Evolutionary conservation across 768 basidiomycete species (phyloP).

Genomic region (Trametes cingulata): DNA sequence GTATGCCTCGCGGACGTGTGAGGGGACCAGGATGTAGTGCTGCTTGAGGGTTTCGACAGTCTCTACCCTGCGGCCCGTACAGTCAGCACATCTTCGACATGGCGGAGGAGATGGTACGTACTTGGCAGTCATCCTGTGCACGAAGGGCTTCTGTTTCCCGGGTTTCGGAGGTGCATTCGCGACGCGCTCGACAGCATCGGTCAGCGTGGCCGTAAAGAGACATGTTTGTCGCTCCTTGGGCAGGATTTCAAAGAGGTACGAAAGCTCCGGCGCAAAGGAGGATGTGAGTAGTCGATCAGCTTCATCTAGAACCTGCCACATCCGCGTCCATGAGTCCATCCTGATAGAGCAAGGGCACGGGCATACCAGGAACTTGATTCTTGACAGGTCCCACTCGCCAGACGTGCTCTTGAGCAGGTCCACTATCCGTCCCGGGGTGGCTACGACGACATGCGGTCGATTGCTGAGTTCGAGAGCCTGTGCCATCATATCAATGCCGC

Average conservation of each 20-base stretch:
- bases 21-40: constrained; percentile 88
- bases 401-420: constrained; percentile 82
- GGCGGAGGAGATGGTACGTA: constrained; percentile 31
- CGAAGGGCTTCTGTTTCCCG: constrained; percentile 86
- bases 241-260: constrained; percentile 71
- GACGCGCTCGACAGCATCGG: constrained; percentile 78
- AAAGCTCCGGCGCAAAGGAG: constrained; percentile 86
- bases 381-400: constrained; percentile 79
- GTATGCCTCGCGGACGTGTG: constrained; percentile 91
- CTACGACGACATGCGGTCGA: constrained; percentile 91
- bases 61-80: constrained; percentile 58
- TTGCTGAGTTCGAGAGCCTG: constrained; percentile 86
- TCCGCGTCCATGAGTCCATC: background rate
- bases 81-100: constrained; percentile 9
- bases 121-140: constrained; percentile 77
- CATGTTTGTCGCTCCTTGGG: constrained; percentile 92
- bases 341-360: background rate
- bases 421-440: constrained; percentile 93
- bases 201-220: constrained; percentile 94
- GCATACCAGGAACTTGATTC: constrained; percentile 82
- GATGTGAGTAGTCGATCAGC: constrained; percentile 90
- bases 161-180: constrained; percentile 69
- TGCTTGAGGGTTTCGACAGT: constrained; percentile 90
- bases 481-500: constrained; percentile 97
- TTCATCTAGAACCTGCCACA: constrained; percentile 84